Percentiles rank a stretch among this genome's conserved stretches.
phyloP scores from a whole-genome alignment of 345 rosid species.

The Brassica juncea region DNA sequence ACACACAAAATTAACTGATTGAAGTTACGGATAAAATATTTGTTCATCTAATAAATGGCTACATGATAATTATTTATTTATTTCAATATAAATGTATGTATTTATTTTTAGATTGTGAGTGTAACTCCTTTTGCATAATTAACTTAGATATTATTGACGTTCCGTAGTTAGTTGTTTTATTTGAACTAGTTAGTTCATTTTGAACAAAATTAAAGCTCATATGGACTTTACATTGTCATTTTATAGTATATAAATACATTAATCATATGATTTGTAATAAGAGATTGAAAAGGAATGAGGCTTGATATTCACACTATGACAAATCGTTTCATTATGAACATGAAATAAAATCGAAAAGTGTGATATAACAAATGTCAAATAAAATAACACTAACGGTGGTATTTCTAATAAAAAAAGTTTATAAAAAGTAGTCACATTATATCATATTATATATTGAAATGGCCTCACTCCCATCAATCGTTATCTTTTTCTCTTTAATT shows the following conservation, averaged over 20 bases:
- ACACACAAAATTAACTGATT: background rate
- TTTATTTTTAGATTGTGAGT: background rate
- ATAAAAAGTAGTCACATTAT: background rate
- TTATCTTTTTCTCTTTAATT: conserved; percentile 41
- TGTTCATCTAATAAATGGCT: background rate
- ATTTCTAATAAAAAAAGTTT: conserved; percentile 12
- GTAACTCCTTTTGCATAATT: background rate
- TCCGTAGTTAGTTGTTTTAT: background rate
- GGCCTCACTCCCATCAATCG: conserved; percentile 40
- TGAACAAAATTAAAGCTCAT: conserved; percentile 6
- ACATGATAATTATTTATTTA: background rate
- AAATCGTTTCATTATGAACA: conserved; percentile 8
- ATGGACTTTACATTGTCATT: background rate
- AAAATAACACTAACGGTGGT: conserved; percentile 22
- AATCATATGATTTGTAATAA: background rate
- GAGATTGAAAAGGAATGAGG: background rate
- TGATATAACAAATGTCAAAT: conserved; percentile 17
- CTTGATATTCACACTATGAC: conserved; percentile 16
- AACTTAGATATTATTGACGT: background rate
- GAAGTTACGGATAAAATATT: background rate
- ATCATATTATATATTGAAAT: background rate
- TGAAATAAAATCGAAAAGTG: background rate
- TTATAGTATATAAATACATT: background rate
- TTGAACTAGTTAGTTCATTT: background rate
- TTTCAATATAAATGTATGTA: background rate